These are phyloP conservation scores for Strigomonas oncopelti DNA, from an alignment of 208 protist species.

Conservation along the genomic window DNA sequence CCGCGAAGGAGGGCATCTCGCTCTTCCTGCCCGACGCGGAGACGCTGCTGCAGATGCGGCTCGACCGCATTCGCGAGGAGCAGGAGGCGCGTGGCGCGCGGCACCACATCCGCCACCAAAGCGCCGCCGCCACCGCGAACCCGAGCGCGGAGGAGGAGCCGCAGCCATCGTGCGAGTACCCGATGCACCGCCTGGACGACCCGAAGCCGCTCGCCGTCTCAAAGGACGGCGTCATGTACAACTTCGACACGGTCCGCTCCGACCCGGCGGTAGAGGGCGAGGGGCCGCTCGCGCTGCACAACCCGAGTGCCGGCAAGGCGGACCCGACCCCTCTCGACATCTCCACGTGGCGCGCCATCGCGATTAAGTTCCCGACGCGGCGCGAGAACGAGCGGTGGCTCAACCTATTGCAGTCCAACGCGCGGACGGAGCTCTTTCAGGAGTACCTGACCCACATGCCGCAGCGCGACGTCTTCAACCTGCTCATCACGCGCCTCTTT, in stretches of 20 bases:
- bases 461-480: constrained; percentile 65
- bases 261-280: too few species aligned
- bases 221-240: too few species aligned
- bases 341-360: constrained; percentile 44
- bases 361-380: constrained; percentile 75
- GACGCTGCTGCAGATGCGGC: constrained; percentile 21
- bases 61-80: constrained; percentile 14
- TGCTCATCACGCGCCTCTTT: constrained; percentile 75
- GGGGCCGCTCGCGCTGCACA: too few species aligned
- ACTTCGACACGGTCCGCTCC: too few species aligned
- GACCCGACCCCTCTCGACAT: neutral
- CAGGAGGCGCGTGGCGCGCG: constrained; percentile 3
- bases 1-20: constrained; percentile 33
- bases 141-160: too few species aligned
- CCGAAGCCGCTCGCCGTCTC: too few species aligned
- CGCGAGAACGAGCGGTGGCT: constrained; percentile 82
- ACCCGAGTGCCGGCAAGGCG: neutral
- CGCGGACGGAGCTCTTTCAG: constrained; percentile 61
- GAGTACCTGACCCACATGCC: constrained; percentile 66
- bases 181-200: too few species aligned
- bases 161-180: too few species aligned
- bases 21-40: constrained; percentile 64
- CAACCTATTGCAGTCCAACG: constrained; percentile 62
- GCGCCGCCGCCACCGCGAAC: neutral
- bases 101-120: neutral